These are phyloP conservation scores for Pyrenophora graminea DNA, from an alignment of 2,329 filamentous ascomycete species.

Conservation along the genomic window DNA sequence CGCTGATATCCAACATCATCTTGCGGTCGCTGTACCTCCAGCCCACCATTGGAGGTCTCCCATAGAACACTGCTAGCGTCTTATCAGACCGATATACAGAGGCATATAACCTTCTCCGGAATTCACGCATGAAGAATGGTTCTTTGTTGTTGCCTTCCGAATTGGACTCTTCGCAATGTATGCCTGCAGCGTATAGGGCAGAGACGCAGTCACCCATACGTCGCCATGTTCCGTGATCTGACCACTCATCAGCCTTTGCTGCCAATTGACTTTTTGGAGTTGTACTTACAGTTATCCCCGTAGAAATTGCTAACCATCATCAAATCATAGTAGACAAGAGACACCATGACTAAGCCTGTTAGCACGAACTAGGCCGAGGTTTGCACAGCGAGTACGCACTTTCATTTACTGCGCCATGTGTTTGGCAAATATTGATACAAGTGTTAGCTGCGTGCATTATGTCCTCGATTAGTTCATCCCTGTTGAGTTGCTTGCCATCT, in stretches of 20 bases:
- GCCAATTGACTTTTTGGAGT: neutral
- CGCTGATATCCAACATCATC: conserved; percentile 39
- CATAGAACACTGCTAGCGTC: conserved; percentile 41
- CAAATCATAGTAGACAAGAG: conserved; percentile 38
- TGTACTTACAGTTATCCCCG: conserved; percentile 40
- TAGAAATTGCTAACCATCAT: conserved; percentile 41
- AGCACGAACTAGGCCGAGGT: neutral
- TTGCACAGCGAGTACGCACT: conserved; percentile 4
- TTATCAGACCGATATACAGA: conserved; percentile 41
- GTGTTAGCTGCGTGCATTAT: conserved; percentile 43
- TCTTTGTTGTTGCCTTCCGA: conserved; percentile 23
- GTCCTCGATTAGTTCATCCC: conserved; percentile 40
- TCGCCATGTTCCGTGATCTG: conserved; percentile 44
- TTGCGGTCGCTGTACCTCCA: conserved; percentile 40
- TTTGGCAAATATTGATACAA: conserved; percentile 43
- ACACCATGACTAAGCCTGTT: conserved; percentile 34
- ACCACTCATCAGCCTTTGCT: conserved; percentile 7
- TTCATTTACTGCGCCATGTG: conserved; percentile 44
- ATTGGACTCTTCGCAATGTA: conserved; percentile 40
- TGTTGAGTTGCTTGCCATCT: conserved; percentile 36
- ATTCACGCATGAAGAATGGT: conserved; percentile 40
- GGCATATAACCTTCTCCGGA: conserved; percentile 35
- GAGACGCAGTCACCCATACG: conserved; percentile 37
- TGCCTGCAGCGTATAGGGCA: conserved; percentile 38
- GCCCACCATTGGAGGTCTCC: conserved; percentile 43